phyloP scores from a whole-genome alignment of 2,329 filamentous ascomycete genomes.

The Aspergillus caelatus region DNA sequence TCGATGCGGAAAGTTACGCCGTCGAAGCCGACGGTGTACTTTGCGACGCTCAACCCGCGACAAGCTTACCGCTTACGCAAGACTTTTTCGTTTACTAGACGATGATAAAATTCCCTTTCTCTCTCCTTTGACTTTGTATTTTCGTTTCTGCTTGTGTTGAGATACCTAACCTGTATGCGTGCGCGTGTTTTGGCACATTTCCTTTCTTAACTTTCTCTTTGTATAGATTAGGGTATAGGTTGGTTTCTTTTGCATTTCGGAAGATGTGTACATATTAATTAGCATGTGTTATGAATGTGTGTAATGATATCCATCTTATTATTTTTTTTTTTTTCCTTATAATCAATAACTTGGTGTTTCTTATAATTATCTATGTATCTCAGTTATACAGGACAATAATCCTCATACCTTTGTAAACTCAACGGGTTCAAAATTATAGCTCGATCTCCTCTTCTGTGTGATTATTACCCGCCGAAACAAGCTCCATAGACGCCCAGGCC shows the following conservation, averaged over 20 bases:
- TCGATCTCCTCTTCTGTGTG: slow-evolving; percentile 48
- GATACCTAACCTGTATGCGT: slow-evolving; percentile 1
- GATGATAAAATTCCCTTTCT: not conserved
- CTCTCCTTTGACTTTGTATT: not conserved
- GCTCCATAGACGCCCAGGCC: slow-evolving; percentile 44
- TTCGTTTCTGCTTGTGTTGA: not conserved
- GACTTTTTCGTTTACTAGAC: slow-evolving; percentile 31
- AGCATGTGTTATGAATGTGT: not conserved
- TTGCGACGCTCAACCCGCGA: slow-evolving; percentile 73
- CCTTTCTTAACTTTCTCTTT: slow-evolving; percentile 5
- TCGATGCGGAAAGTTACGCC: slow-evolving; percentile 86
- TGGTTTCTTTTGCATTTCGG: not conserved
- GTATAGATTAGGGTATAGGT: slow-evolving; percentile 7
- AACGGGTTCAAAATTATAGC: slow-evolving; percentile 29
- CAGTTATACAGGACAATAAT: not conserved
- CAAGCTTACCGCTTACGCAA: slow-evolving; percentile 74
- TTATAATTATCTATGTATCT: not conserved
- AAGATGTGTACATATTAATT: not conserved
- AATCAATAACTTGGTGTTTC: not conserved
- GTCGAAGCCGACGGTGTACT: slow-evolving; percentile 81
- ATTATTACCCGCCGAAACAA: slow-evolving; percentile 48
- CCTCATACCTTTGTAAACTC: not conserved
- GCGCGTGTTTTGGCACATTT: not conserved
- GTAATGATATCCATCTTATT: not conserved
- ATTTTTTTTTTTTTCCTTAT: too few species aligned